Base-by-base conservation (phyloP, 306 rosid genomes). In the Acacia acuminata region DNA sequence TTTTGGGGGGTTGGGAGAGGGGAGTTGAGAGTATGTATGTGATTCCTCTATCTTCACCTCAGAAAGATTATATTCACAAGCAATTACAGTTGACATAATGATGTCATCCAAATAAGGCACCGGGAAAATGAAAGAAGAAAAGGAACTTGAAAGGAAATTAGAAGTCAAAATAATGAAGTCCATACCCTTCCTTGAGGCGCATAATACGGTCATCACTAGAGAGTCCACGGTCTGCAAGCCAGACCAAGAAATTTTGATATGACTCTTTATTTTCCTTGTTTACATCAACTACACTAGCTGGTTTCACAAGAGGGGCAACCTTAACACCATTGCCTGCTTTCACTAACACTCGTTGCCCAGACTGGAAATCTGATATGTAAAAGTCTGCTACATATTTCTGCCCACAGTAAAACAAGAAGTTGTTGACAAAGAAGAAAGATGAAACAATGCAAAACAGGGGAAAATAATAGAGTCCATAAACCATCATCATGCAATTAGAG, bases 171-270 rank as follows among this genome's bases (percentile, higher is more conserved):
- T 61, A 42, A 70, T 25, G 43, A 36, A 71, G 40, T 72, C 19
- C 84, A 76, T 90, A 96, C 99, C 99, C 98, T 88, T 96, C 99
- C 91, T 89, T 92, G 83, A 96, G 99, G 85, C 97, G 94, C 97
- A 96, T 92, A 66, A 89, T 66, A 12, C 94, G 88, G 85, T 92
- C 95, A 73, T 96, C 95, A 6, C 83, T 75, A 4, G 99, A 91
- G 84, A 96, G 97, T 77, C 84, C 92, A 81, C 97, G 99, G 60
- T 92, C 97, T 13, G 94, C 91, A 69, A 96, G 94, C 97, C 99
- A 96, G 72, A 89, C 84, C 79, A 96, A 70, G 82, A 96, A 92
- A 86, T 88, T 82, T 20, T 96, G 97, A 64, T 97, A 94, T 50
- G 89, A 76, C 77, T 94, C 99, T 80, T 82, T 85, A 88, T 96